Base-by-base conservation (phyloP, 371 early-diverging fungal species). In the Actinomucor elegans region DNA sequence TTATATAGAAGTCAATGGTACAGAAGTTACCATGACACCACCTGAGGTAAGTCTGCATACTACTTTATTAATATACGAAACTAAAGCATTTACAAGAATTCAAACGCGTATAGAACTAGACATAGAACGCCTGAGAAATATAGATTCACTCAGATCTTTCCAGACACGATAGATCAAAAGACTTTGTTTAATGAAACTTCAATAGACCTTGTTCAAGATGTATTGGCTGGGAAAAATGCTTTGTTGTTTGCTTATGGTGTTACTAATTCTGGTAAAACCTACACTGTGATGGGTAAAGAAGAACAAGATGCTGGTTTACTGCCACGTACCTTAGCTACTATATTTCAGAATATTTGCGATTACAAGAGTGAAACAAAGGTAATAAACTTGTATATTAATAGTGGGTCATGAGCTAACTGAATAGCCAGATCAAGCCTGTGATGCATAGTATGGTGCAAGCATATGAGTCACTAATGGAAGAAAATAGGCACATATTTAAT, bases 201-300 rank as follows among this genome's bases (percentile, higher is more conserved):
- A 2, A 37, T 81, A 29, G 86, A 86, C 0, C 66, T 86, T 5
- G 62, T 87, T 9, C 42, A 60, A 31, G 71, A 77, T 24, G 59
- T 77, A 2, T 52, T 84, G 21, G 27, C 61, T 2, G 86, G 88
- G 6, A 78, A 73, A 49, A 86, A 89, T 55, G 79, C 81, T 5
- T 63, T 87, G 17, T 28, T 88, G 23, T 87, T 91, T 60, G 77
- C 89, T 0, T 89, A 89, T 47, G 90, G 90, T 2, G 86, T 88
- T 35, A 92, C 91, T 24, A 89, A 88, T 33, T 86, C 88, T 28
- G 94, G 94, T 27, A 94, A 94, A 57, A 92, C 93, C 1, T 86
- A 81, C 45, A 73, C 86, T 0, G 73, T 87, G 20, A 80, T 84
- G 59, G 90, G 89, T 1, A 53, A 49, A 18, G 43, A 29, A 42